Evolutionary conservation across 2,329 filamentous ascomycete genomes (phyloP), one percentile per base, ranked within the genome.

Genomic region (Aspergillus transmontanensis): DNA sequence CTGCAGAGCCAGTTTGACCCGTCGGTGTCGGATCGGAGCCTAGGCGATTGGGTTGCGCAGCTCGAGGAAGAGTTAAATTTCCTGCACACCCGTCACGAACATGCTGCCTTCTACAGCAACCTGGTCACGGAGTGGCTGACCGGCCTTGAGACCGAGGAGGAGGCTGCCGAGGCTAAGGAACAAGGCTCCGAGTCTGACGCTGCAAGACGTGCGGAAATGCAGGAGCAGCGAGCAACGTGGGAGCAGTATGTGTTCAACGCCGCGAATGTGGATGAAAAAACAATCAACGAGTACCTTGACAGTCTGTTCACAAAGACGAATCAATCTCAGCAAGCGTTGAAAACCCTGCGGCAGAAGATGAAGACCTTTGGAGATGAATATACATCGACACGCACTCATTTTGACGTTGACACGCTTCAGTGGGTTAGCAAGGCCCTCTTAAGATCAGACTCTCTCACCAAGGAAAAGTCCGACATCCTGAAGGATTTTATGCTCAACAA

Each of bases 51-150:
- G 74, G 81, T 87, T 65, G 66, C 72, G 16, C 75, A 79, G 28
- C 69, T 89, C n/a, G 74, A 80, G 39, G 72, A 79, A 30, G 80
- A 82, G 39, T 66, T 89, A 6, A 71, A 79, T 16, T 76, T 82
- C n/a, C 79, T 86, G 66, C 80, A 80, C n/a, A 78, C 82, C 56
- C 86, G 84, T 62, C 83, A 86, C 67, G 79, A 85, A 21, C 85
- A 87, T 69, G 86, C 86, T 0, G 78, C 80, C 7, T 78, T 89
- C 36, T 88, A 88, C 70, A 83, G 84, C 21, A 73, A 81, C 45
- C 72, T 89, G 28, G 82, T 87, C 14, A 84, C 79, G 0, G 85
- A 87, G 66, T 87, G 84, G 81, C 74, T 87, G 57, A 75, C 77
- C 1, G 71, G 75, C 12, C 73, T 78, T 1, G 70, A 73, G 56